phyloP scores from a whole-genome alignment of 23 red algal genomes.

The Cyanidium caldarium region DNA sequence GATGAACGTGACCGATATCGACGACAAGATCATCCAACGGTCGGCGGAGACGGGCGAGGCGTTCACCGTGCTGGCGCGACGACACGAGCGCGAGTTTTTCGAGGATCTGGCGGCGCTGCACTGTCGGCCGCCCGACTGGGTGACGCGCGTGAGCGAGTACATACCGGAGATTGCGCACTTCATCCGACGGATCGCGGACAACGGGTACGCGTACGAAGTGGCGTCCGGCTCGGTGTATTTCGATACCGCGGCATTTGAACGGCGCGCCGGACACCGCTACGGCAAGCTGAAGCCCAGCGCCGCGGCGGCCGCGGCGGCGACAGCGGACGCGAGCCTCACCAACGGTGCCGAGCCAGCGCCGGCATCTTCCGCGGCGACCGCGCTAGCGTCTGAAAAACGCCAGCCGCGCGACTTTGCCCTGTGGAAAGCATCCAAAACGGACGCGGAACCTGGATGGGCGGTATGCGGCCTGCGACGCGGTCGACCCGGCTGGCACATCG shows the following conservation, averaged over 20 bases:
- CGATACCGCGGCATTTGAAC: constrained; percentile 61
- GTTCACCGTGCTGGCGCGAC: constrained; percentile 35
- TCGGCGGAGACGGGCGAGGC: constrained; percentile 28
- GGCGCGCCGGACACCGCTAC: constrained; percentile 33
- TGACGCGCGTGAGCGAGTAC: constrained; percentile 88
- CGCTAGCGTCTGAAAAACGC: constrained; percentile 36
- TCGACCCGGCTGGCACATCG: constrained; percentile 94
- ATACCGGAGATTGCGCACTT: constrained; percentile 57
- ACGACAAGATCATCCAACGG: constrained; percentile 94
- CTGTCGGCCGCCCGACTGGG: constrained; percentile 32
- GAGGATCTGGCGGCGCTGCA: constrained; percentile 73
- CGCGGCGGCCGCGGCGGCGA: constrained; percentile 25
- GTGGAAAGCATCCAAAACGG: constrained; percentile 69
- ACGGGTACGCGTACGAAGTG: constrained; percentile 67
- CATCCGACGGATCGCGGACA: constrained; percentile 32
- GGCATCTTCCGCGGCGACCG: neutral
- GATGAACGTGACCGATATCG: constrained; percentile 98
- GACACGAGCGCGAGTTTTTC: constrained; percentile 58
- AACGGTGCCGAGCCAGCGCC: neutral
- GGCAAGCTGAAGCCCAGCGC: constrained; percentile 73
- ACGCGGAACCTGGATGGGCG: constrained; percentile 46
- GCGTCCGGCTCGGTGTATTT: constrained; percentile 70
- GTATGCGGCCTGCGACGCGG: constrained; percentile 44
- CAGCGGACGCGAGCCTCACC: too few species aligned
- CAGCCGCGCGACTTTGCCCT: constrained; percentile 61